phyloP scores from a whole-genome alignment of 1,284 basidiomycete species.

The Sanghuangporus baumii region DNA sequence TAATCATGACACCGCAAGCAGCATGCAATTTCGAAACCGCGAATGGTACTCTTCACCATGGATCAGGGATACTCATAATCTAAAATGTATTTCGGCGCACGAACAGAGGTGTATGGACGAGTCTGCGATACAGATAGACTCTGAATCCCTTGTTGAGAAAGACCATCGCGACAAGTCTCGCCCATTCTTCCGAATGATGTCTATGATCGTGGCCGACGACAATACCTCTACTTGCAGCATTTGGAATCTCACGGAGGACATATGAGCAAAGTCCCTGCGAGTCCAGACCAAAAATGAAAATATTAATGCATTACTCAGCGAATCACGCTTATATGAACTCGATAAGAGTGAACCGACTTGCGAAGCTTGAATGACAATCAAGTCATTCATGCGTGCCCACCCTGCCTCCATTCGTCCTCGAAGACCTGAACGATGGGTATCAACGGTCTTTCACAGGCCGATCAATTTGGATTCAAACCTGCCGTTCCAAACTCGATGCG shows the following conservation, averaged over 20 bases:
- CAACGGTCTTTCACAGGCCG: neutral
- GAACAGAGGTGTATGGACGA: constrained; percentile 79
- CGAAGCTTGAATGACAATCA: constrained; percentile 77
- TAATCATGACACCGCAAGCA: constrained; percentile 84
- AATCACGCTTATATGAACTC: neutral
- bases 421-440: constrained; percentile 43
- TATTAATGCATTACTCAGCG: neutral
- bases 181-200: constrained; percentile 73
- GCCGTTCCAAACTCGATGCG: constrained; percentile 86
- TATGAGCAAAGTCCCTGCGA: constrained; percentile 71
- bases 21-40: constrained; percentile 60
- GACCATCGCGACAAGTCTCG: constrained; percentile 61
- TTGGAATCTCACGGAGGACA: constrained; percentile 44
- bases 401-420: constrained; percentile 82
- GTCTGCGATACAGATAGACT: constrained; percentile 61
- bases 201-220: constrained; percentile 82
- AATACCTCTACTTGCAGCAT: constrained; percentile 56
- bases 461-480: constrained; percentile 37
- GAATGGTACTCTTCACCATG: constrained; percentile 64
- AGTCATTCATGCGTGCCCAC: constrained; percentile 81
- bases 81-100: constrained; percentile 21
- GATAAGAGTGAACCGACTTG: constrained; percentile 47
- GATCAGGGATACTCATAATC: neutral
- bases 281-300: neutral
- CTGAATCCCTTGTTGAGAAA: constrained; percentile 62